Evolutionary conservation across 1,139 yeast species (phyloP).

Genomic region (Blastobotrys apis): DNA sequence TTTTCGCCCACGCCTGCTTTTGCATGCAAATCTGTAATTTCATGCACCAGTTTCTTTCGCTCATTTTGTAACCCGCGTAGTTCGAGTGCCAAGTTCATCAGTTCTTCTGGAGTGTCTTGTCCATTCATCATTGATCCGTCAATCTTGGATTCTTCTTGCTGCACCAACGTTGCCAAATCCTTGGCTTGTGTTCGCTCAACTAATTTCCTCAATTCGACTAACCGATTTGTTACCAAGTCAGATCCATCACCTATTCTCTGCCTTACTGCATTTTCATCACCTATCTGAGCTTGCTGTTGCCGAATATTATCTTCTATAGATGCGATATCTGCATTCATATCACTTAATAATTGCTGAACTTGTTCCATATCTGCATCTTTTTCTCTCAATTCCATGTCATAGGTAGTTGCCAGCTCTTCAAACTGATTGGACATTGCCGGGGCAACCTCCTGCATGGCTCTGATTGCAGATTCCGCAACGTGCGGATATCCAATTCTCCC

Average conservation of each 20-base stretch:
- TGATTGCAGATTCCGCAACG: conserved; percentile 48
- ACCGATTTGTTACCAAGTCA: conserved; percentile 29
- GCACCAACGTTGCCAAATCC: conserved; percentile 47
- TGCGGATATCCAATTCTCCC: conserved; percentile 20
- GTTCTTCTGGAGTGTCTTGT: conserved; percentile 18
- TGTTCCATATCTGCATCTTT: conserved; percentile 48
- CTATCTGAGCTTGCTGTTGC: conserved; percentile 31
- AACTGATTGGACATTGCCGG: conserved; percentile 45
- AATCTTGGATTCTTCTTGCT: conserved; percentile 43
- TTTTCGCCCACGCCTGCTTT: conserved; percentile 48
- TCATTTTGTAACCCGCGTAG: conserved; percentile 46
- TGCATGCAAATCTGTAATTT: conserved; percentile 46
- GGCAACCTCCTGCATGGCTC: conserved; percentile 45
- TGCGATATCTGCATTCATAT: conserved; percentile 41
- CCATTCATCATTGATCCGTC: conserved; percentile 28
- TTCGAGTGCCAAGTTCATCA: conserved; percentile 37
- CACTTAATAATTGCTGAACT: conserved; percentile 41
- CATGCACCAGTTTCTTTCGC: conserved; percentile 44
- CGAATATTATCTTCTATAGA: conserved; percentile 33
- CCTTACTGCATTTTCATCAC: conserved; percentile 33
- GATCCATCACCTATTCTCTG: conserved; percentile 9
- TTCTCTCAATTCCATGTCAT: conserved; percentile 49
- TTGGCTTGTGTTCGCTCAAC: conserved; percentile 56
- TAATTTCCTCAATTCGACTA: conserved; percentile 39
- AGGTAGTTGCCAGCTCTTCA: conserved; percentile 52